Evolutionary conservation across 169 alveolate species (phyloP).

Genomic region (Cryptosporidium tyzzeri): DNA sequence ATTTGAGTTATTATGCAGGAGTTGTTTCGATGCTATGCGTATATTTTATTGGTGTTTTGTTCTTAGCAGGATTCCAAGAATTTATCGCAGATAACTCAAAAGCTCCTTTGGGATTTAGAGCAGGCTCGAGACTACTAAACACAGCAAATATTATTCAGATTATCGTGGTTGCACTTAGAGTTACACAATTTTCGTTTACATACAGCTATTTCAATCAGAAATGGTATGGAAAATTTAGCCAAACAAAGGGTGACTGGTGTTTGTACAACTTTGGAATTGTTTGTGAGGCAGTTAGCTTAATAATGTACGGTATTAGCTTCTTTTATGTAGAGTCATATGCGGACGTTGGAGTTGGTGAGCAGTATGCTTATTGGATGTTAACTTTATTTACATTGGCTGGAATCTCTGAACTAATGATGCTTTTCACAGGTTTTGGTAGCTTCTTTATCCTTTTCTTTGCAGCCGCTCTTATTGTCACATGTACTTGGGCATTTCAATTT

Average conservation of each 20-base stretch:
- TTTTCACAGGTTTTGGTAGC: constrained; percentile 62
- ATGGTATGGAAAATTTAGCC: constrained; percentile 72
- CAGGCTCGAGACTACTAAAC: constrained; percentile 62
- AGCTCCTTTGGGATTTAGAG: constrained; percentile 61
- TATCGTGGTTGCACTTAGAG: constrained; percentile 45
- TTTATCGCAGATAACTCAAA: constrained; percentile 61
- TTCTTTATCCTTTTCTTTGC: constrained; percentile 52
- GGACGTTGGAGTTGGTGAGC: constrained; percentile 71
- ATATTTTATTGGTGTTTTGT: constrained; percentile 43
- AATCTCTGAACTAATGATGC: constrained; percentile 44
- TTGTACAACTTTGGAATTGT: constrained; percentile 62
- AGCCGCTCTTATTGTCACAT: constrained; percentile 37
- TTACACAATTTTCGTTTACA: constrained; percentile 59
- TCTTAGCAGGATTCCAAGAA: constrained; percentile 58
- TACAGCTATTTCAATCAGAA: constrained; percentile 62
- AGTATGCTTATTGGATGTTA: constrained; percentile 68
- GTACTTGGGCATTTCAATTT: constrained; percentile 68
- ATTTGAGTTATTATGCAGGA: constrained; percentile 72
- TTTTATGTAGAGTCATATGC: constrained; percentile 69
- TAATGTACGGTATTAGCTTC: constrained; percentile 60
- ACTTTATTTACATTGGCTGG: constrained; percentile 42
- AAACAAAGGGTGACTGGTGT: constrained; percentile 72
- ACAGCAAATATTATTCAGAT: constrained; percentile 65
- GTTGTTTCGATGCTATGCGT: constrained; percentile 60
- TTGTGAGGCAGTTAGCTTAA: constrained; percentile 59